Evolutionary conservation across 495 filamentous ascomycete genomes (phyloP).

Genomic region (Penicillium atrosanguineum): DNA sequence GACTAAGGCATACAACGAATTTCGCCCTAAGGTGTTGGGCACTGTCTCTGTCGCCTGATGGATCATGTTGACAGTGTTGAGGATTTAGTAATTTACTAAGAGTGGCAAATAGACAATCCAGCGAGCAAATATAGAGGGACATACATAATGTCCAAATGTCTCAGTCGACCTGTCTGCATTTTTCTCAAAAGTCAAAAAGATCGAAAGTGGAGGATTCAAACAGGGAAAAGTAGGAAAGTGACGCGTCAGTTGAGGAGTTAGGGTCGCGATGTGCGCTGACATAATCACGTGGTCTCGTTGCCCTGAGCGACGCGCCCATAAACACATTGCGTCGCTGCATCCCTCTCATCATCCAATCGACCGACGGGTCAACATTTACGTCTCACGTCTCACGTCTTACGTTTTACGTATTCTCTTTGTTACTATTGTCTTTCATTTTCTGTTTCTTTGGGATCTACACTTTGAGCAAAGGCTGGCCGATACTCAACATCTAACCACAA

Average conservation of each 20-base stretch:
- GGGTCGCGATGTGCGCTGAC: conserved; percentile 1
- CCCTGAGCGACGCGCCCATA: conserved; percentile 48
- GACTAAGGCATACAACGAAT: no score
- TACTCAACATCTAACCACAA: conserved; percentile 41
- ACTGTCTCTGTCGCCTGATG: no score
- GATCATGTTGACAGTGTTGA: no score
- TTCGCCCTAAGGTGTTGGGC: no score
- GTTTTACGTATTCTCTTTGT: conserved; percentile 10
- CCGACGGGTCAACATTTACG: conserved; percentile 27
- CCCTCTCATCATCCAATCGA: conserved; percentile 27
- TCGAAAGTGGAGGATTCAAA: neutral
- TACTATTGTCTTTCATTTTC: conserved; percentile 11
- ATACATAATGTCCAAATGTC: neutral
- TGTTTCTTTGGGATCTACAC: conserved; percentile 17
- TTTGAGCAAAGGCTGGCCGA: conserved; percentile 46
- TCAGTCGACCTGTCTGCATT: neutral
- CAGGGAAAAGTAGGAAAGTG: neutral
- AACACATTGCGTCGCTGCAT: conserved; percentile 27
- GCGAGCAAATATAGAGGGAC: neutral
- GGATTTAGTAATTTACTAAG: no score
- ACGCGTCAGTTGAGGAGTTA: conserved; percentile 6
- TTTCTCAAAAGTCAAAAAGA: neutral
- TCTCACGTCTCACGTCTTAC: conserved; percentile 16
- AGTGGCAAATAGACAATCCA: no score
- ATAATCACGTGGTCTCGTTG: conserved; percentile 29